Base-by-base conservation (phyloP, 2,329 filamentous ascomycete species). In the Diplodia mutila region DNA sequence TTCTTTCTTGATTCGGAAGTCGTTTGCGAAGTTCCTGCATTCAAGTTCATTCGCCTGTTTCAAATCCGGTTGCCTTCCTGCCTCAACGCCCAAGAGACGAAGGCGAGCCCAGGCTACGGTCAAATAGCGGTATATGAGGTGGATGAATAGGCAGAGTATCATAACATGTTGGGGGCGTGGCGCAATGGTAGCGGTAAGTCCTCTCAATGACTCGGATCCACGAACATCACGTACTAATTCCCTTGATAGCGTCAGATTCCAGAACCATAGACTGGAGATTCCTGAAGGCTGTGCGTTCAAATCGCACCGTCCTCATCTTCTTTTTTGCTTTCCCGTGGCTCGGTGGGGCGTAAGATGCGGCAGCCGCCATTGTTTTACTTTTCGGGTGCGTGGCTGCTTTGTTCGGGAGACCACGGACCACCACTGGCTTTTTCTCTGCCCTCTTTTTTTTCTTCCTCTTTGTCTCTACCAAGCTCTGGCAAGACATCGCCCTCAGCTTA, bases 231-330 rank as follows among this genome's bases (percentile, higher is more conserved):
- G 34, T 61, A 49, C 57, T 61, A 32, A 61, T 23, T 4, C 57
- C 39, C 39, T 9, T 48, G 9, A 34, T 23, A 61, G 57, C 57
- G 57, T 61, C 57, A 61, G 57, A 61, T 61, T 61, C 57, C 57
- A 61, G 57, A 4, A n/a, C n/a, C 37, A 23, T 7, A 16, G 16
- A 7, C 57, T 61, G 57, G 57, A 34, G n/a, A 9, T 21, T 48
- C 57, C 57, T 61, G 39, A 61, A 61, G 39, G 57, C 39, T 61
- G 39, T 61, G 57, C 57, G 57, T 61, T 61, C 57, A 61, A 61
- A 48, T 61, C 39, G 57, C 57, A 61, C 39, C 57, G 57, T 32
- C 57, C 57, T 61, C 57, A 49, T 32, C 5, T 9, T 32, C 46
- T 34, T 14, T 48, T 48, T 29, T 25, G 29, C 18, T 25, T 49